Evolutionary conservation across 2,329 filamentous ascomycete species (phyloP).

Genomic region (Aspergillus melleus): DNA sequence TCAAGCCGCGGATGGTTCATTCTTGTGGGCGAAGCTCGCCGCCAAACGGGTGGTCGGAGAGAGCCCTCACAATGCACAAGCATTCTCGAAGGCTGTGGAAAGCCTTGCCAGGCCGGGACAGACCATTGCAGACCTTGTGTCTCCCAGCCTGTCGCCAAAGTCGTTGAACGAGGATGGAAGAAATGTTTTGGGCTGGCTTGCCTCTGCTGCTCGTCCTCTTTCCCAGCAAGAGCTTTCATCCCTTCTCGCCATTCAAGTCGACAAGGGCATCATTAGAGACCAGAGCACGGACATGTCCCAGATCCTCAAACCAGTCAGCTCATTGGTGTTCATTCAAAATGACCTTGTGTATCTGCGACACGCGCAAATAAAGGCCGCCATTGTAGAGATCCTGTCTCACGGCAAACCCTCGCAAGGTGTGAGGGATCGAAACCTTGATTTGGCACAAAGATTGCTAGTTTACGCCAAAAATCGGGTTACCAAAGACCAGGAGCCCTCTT

Average conservation of each 20-base stretch:
- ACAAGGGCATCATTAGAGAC: constrained; percentile 31
- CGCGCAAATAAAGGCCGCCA: constrained; percentile 30
- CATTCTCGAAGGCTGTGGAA: constrained; percentile 31
- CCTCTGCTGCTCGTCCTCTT: constrained; percentile 38
- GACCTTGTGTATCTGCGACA: constrained; percentile 39
- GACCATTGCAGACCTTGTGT: constrained; percentile 34
- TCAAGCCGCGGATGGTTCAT: constrained; percentile 37
- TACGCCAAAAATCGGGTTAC: constrained; percentile 34
- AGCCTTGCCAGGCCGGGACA: constrained; percentile 24
- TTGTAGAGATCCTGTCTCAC: constrained; percentile 32
- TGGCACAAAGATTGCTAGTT: constrained; percentile 33
- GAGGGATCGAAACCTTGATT: constrained; percentile 37
- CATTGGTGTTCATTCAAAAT: constrained; percentile 37
- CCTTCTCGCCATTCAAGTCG: constrained; percentile 30
- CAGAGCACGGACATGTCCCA: constrained; percentile 25
- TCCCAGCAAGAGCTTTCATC: constrained; percentile 31
- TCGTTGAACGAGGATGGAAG: constrained; percentile 32
- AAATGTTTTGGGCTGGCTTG: constrained; percentile 39
- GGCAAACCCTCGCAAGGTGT: constrained; percentile 32
- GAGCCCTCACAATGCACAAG: constrained; percentile 19
- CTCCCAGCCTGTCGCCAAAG: constrained; percentile 23
- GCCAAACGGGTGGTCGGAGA: constrained; percentile 33
- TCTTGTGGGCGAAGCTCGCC: constrained; percentile 42
- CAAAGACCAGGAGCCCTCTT: constrained; percentile 33
- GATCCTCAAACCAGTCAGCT: constrained; percentile 30